These are phyloP conservation scores for Aspergillus brunneoviolaceus DNA, from an alignment of 2,329 filamentous ascomycete species.

Conservation along the genomic window DNA sequence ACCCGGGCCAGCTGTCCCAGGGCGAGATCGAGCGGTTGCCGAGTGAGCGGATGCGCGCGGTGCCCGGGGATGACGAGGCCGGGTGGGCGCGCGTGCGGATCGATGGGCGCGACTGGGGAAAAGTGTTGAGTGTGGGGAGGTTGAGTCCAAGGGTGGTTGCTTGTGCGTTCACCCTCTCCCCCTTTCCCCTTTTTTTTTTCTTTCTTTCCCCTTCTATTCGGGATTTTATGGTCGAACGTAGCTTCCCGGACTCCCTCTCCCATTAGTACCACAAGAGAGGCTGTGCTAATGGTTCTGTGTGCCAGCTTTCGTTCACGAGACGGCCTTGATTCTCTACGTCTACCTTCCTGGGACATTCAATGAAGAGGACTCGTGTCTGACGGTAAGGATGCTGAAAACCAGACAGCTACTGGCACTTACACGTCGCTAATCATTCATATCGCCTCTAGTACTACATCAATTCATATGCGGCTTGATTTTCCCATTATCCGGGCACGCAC, in stretches of 20 bases:
- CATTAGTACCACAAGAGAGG: too few relatives aligned
- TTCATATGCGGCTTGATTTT: slow-evolving; percentile 37
- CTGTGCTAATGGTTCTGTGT: too few relatives aligned
- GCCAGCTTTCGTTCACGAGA: slow-evolving; percentile 47
- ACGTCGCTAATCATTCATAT: not conserved
- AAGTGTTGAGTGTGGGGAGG: slow-evolving; percentile 86
- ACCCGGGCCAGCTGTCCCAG: slow-evolving; percentile 70
- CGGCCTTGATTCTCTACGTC: slow-evolving; percentile 47
- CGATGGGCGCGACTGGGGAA: slow-evolving; percentile 91
- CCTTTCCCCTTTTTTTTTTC: too few relatives aligned
- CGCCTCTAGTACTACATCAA: slow-evolving; percentile 46
- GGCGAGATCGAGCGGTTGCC: slow-evolving; percentile 71
- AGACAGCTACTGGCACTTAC: not conserved
- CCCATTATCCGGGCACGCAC: too few relatives aligned
- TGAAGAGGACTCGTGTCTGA: slow-evolving; percentile 48
- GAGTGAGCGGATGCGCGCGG: slow-evolving; percentile 69
- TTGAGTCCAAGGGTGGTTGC: slow-evolving; percentile 90
- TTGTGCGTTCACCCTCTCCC: slow-evolving; percentile 53
- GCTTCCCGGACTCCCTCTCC: too few relatives aligned
- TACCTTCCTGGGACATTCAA: slow-evolving; percentile 44
- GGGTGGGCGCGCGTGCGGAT: slow-evolving; percentile 88
- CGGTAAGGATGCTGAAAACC: slow-evolving; percentile 33
- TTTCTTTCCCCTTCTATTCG: not conserved
- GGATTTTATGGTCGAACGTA: too few relatives aligned
- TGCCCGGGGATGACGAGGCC: slow-evolving; percentile 68